Evolutionary conservation across 2,329 filamentous ascomycete genomes (phyloP).

Genomic region (Allantophomopsis lycopodina): DNA sequence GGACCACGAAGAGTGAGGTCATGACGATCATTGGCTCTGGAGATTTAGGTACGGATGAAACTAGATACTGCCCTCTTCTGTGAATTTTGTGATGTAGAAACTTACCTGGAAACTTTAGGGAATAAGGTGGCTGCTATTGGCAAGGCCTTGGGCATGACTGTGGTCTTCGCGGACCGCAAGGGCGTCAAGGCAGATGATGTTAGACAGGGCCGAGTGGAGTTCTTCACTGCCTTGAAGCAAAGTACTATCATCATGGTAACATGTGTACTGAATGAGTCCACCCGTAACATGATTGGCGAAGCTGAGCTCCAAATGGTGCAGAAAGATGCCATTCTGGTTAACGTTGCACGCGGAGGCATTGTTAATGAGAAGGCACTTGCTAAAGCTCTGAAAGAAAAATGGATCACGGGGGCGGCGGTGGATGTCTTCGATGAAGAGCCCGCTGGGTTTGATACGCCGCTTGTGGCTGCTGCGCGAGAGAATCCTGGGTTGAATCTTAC

Average conservation of each 20-base stretch:
- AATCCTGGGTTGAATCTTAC: constrained; percentile 26
- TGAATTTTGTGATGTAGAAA: too few species aligned
- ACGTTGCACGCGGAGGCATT: constrained; percentile 18
- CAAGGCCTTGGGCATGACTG: background rate
- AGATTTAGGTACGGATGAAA: constrained; percentile 8
- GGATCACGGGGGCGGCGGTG: constrained; percentile 15
- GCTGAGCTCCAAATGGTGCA: constrained; percentile 11
- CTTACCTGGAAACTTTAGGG: constrained; percentile 3
- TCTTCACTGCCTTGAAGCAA: constrained; percentile 6
- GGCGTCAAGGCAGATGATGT: background rate
- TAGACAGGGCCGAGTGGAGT: constrained; percentile 7
- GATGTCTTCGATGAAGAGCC: constrained; percentile 19
- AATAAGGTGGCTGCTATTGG: constrained; percentile 9
- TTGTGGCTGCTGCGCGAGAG: background rate
- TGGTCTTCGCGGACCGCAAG: constrained; percentile 1
- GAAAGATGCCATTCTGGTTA: constrained; percentile 12
- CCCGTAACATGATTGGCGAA: constrained; percentile 11
- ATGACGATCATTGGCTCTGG: constrained; percentile 16
- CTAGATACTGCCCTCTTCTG: background rate
- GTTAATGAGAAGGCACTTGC: constrained; percentile 17
- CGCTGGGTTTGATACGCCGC: constrained; percentile 22
- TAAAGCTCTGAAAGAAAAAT: constrained; percentile 11
- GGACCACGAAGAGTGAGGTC: constrained; percentile 10
- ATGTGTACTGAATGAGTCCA: constrained; percentile 9
- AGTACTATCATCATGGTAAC: constrained; percentile 11